A percentile compares a stretch with the other conserved stretches of the same genome.
Evolutionary conservation across 2,329 filamentous ascomycete species (phyloP).

Genomic region (Claviceps maximensis): DNA sequence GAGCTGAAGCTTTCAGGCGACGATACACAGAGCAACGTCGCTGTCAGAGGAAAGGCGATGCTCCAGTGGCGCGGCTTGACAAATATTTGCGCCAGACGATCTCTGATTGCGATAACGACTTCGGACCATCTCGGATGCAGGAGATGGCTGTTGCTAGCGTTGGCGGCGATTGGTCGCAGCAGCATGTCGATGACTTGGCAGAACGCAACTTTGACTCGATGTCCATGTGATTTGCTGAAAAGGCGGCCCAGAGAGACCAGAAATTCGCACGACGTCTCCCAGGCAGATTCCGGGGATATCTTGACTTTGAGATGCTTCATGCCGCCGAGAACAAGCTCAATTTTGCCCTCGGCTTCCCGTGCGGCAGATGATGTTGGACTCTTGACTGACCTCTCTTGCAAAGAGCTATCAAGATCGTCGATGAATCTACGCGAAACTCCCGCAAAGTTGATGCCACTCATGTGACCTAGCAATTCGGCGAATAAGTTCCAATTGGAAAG

Average conservation of each 20-base stretch:
- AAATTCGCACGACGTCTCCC: conserved; percentile 82
- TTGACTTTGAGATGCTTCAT: conserved; percentile 83
- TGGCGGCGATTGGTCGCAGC: conserved; percentile 74
- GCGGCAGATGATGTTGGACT: conserved; percentile 42
- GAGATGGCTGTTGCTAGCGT: conserved; percentile 61
- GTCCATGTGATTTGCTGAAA: conserved; percentile 76
- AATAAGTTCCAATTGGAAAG: conserved; percentile 95
- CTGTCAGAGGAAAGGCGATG: conserved; percentile 76
- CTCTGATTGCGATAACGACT: conserved; percentile 65
- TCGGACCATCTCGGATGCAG: conserved; percentile 75
- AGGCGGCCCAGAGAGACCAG: conserved; percentile 68
- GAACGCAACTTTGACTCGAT: conserved; percentile 83
- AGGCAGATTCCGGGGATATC: conserved; percentile 57
- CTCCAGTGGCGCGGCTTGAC: conserved; percentile 87
- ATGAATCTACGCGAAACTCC: conserved; percentile 75
- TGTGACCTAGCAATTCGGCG: conserved; percentile 81
- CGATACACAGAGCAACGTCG: conserved; percentile 77
- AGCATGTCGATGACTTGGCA: conserved; percentile 84
- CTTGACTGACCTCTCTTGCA: conserved; percentile 64
- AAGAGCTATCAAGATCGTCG: conserved; percentile 61
- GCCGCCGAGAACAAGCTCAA: conserved; percentile 75
- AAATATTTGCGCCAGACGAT: conserved; percentile 71
- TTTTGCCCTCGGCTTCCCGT: conserved; percentile 62
- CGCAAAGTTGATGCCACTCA: conserved; percentile 85
- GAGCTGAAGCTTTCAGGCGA: conserved; percentile 68